Evolutionary conservation across 257 asterid species (phyloP).

Genomic region (Ballota nigra): DNA sequence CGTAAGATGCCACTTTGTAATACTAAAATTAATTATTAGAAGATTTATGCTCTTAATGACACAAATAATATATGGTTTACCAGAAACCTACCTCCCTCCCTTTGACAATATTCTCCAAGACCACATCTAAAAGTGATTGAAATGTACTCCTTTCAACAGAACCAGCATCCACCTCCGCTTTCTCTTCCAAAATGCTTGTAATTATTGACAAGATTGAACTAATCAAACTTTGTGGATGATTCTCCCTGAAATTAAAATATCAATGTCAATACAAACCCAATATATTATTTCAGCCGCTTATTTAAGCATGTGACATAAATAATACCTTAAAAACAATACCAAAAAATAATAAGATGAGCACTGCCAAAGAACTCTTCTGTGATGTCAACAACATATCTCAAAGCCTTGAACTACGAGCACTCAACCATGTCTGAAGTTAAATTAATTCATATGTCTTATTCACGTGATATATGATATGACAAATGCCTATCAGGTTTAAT

Average conservation of each 20-base stretch:
- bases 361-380: not conserved
- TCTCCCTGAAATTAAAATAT: constrained; percentile 47
- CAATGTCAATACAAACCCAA: constrained; percentile 10
- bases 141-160: constrained; percentile 38
- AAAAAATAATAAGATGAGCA: not conserved
- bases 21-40: not conserved
- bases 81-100: constrained; percentile 54
- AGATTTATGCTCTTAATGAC: constrained; percentile 10
- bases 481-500: not conserved
- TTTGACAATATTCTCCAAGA: constrained; percentile 66
- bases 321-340: not conserved
- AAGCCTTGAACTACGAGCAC: not conserved
- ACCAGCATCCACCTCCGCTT: constrained; percentile 44
- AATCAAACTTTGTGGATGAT: constrained; percentile 67
- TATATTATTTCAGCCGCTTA: constrained; percentile 12
- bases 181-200: constrained; percentile 57
- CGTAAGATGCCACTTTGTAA: not conserved
- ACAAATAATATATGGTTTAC: not conserved
- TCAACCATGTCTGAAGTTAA: not conserved
- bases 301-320: not conserved
- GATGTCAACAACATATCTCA: not conserved
- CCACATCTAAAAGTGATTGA: constrained; percentile 66
- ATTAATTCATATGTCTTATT: not conserved
- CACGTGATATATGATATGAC: not conserved
- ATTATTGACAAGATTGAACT: constrained; percentile 65